A percentile compares a stretch with the other conserved stretches of the same genome.
Conservation (phyloP, 1,284 basidiomycete genomes). For the Naganishia liquefaciens region DNA sequence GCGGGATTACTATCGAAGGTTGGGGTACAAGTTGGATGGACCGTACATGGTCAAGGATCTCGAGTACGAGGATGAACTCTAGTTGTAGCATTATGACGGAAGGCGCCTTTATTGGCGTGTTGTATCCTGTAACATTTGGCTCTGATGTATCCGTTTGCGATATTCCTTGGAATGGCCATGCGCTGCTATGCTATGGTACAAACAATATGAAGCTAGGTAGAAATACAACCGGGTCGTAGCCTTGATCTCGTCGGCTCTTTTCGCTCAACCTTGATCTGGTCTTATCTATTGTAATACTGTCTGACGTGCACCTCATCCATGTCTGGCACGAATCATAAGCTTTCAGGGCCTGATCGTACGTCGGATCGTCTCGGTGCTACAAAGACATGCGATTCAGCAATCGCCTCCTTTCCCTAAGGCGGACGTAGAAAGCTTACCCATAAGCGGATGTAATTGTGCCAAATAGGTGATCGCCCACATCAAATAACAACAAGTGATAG, state of each 20-base stretch:
- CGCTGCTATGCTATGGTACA: too few relatives aligned
- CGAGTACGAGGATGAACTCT: slow-evolving; percentile 37
- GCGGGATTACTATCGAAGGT: slow-evolving; percentile 86
- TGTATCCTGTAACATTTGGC: too few relatives aligned
- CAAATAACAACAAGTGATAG: slow-evolving; percentile 78
- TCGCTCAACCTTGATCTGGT: too few relatives aligned
- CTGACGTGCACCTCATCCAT: neutral
- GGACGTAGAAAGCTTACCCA: slow-evolving; percentile 60
- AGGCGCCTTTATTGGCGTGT: too few relatives aligned
- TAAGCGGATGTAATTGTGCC: slow-evolving; percentile 83
- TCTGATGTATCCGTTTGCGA: too few relatives aligned
- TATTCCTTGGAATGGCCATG: too few relatives aligned
- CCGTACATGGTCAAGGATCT: slow-evolving; percentile 90
- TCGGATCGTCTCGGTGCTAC: slow-evolving; percentile 48
- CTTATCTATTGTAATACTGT: too few relatives aligned
- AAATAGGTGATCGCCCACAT: slow-evolving; percentile 92
- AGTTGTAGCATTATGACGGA: neutral
- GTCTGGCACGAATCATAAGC: neutral
- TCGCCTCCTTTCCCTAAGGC: slow-evolving; percentile 7
- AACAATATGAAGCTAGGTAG: too few relatives aligned
- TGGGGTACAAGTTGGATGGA: slow-evolving; percentile 92
- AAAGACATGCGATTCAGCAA: neutral
- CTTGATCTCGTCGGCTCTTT: too few relatives aligned
- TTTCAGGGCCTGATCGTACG: slow-evolving; percentile 41
- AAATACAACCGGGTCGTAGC: too few relatives aligned